These are phyloP conservation scores for Microglena sp. DNA, from an alignment of 139 green algal genomes.

Conservation along the genomic window DNA sequence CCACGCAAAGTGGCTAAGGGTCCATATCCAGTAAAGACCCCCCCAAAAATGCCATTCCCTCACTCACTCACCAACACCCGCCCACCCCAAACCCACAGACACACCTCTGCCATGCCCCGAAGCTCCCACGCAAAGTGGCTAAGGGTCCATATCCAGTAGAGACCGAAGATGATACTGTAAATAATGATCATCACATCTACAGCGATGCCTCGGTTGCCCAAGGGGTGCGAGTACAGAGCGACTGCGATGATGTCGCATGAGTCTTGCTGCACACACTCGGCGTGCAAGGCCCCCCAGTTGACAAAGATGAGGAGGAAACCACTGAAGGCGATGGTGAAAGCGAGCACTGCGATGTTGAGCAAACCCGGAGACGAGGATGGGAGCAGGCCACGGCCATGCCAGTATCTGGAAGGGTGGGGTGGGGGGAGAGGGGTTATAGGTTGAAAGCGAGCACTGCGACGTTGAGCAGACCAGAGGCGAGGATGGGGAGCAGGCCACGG, in stretches of 20 bases:
- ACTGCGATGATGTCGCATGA: slow-evolving; percentile 62
- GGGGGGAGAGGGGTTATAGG: too few relatives aligned
- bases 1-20: too few relatives aligned
- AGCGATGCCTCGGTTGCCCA: slow-evolving; percentile 11
- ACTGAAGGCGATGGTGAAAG: slow-evolving; percentile 80
- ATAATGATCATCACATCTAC: slow-evolving; percentile 29
- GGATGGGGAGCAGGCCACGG: slow-evolving; percentile 62
- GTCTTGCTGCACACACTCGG: slow-evolving; percentile 25
- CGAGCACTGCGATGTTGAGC: slow-evolving; percentile 3
- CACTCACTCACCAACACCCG: too few relatives aligned
- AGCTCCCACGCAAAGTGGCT: slow-evolving; percentile 45
- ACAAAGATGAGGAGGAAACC: slow-evolving; percentile 81
- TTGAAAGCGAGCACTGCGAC: slow-evolving; percentile 68
- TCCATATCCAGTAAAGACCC: too few relatives aligned
- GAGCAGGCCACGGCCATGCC: slow-evolving; percentile 61
- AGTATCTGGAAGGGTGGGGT: slow-evolving; percentile 8
- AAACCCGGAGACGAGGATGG: slow-evolving; percentile 48
- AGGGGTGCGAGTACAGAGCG: slow-evolving; percentile 15
- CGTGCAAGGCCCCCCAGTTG: slow-evolving; percentile 64
- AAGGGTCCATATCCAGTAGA: slow-evolving; percentile 55
- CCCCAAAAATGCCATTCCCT: too few relatives aligned
- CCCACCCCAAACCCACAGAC: too few relatives aligned
- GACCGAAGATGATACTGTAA: slow-evolving; percentile 66
- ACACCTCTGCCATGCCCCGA: slow-evolving; percentile 43
- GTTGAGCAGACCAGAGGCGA: slow-evolving; percentile 65